Percentiles rank a stretch among this genome's conserved stretches.
Evolutionary conservation across 495 filamentous ascomycete species (phyloP).

Genomic region (Cetradonia linearis): DNA sequence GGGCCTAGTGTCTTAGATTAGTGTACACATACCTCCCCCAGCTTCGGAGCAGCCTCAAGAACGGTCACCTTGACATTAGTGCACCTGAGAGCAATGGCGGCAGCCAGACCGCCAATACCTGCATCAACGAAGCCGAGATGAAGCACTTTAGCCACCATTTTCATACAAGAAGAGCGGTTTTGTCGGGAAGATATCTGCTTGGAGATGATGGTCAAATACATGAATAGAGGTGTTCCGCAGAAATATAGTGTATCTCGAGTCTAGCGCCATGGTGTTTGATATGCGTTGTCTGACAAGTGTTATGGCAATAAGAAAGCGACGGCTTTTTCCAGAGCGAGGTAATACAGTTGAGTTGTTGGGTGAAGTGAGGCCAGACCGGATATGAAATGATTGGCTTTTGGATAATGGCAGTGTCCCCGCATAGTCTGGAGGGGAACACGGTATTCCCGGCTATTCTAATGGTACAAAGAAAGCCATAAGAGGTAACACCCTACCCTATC

Average conservation of each 20-base stretch:
- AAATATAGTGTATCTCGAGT: not conserved
- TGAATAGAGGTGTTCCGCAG: not conserved
- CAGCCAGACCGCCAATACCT: constrained; percentile 58
- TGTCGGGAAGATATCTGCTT: not conserved
- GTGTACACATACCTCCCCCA: constrained; percentile 35
- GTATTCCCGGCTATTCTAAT: not conserved
- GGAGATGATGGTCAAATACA: not conserved
- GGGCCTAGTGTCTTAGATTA: not conserved
- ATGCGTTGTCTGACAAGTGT: not conserved
- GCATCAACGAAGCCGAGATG: constrained; percentile 52
- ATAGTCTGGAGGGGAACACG: not conserved
- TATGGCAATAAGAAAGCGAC: constrained; percentile 1
- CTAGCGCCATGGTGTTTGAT: not conserved
- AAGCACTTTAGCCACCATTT: constrained; percentile 20
- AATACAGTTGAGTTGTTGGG: not conserved
- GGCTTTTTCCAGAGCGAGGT: not conserved
- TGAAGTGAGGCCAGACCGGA: not conserved
- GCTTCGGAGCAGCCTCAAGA: constrained; percentile 41
- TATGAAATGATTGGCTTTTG: constrained; percentile 4
- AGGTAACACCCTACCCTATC: not conserved
- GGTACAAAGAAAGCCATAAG: not conserved
- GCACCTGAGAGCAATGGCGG: constrained; percentile 51
- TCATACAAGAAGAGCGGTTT: not conserved
- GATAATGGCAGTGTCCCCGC: not conserved
- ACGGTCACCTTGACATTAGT: constrained; percentile 54